Evolutionary conservation across 345 rosid genomes (phyloP), one percentile per base, ranked within the genome.

Genomic region (Chamaenerion angustifolium): DNA sequence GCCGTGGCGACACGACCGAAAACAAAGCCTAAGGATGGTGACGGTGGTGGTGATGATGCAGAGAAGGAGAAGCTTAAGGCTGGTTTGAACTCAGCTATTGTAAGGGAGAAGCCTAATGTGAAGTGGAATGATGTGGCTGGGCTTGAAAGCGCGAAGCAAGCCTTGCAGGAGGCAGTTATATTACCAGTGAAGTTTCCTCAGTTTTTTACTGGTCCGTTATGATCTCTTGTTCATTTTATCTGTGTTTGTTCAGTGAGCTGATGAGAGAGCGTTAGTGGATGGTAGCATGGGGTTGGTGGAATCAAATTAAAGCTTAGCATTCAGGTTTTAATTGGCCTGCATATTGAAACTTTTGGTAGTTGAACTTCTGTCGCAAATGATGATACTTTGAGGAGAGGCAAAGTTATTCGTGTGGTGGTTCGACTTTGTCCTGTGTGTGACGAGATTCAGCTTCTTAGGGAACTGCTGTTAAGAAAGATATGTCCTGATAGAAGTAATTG

Each of bases 121-220:
- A 82, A 78, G 68, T 88, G 97, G 97, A 76, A 68, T 27, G 95
- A 88, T 61, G 95, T 88, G 66, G 97, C 97, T 16, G 97, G 95
- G n/a, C 81, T 88, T 35, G 97, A 88, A 64, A 88, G 93, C 50
- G 97, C 97, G 13, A 88, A 88, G 60, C 95, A 82, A 58, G 76
- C 95, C 1, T 56, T 88, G 49, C 95, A 88, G 70, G 97, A 88
- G 76, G 97, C 97, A 43, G 97, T 88, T 17, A 85, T 88, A 58
- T 76, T 85, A 63, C 97, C 97, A 3, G 97, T 88, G 12, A 88
- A 82, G 67, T 88, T 80, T 45, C 97, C 97, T n/a, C 97, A 88
- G 60, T 88, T 88, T 60, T 88, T 88, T 49, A 88, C 97, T 2
- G 97, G 97, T 88, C 17, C 45, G 45, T 46, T 40, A 9, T 40